Percentiles rank a stretch among this genome's conserved stretches.
phyloP scores from a whole-genome alignment of 257 asterid species.

The Vinca minor region DNA sequence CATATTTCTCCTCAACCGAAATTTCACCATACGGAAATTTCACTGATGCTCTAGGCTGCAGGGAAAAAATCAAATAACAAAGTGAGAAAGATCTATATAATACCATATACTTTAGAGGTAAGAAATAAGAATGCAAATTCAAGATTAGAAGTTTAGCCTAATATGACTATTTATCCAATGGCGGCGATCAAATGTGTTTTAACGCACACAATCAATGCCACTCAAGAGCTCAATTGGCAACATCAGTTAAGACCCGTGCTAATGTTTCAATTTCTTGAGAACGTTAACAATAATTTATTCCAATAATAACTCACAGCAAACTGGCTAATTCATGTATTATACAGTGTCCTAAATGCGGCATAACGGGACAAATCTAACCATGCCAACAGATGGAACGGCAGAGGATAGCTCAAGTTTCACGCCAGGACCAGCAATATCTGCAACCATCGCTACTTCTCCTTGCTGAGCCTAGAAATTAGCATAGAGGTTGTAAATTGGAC shows the following conservation, averaged over 20 bases:
- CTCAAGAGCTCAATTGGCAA: too few species aligned
- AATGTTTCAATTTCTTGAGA: not conserved
- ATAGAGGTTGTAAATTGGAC: not conserved
- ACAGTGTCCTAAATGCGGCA: not conserved
- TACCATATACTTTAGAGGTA: not conserved
- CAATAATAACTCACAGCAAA: too few species aligned
- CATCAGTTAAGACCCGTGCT: not conserved
- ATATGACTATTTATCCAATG: not conserved
- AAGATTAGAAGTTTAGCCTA: not conserved
- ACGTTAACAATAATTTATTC: not conserved
- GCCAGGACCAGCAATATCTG: slow-evolving; percentile 70
- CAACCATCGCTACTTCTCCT: slow-evolving; percentile 61
- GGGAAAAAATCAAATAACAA: slow-evolving; percentile 3
- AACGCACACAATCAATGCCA: not conserved
- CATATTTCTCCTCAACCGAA: slow-evolving; percentile 63
- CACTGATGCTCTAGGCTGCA: slow-evolving; percentile 78
- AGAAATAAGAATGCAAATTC: not conserved
- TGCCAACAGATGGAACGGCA: slow-evolving; percentile 64
- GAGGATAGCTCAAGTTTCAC: slow-evolving; percentile 63
- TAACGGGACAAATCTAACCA: slow-evolving; percentile 35
- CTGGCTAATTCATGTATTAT: not conserved
- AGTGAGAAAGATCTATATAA: too few species aligned
- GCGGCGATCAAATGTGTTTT: not conserved
- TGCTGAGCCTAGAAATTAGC: too few species aligned
- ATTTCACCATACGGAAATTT: slow-evolving; percentile 82